A percentile compares a stretch with the other conserved stretches of the same genome.
Conservation (phyloP, 2,329 filamentous ascomycete species). For the Aquanectria penicillioides region DNA sequence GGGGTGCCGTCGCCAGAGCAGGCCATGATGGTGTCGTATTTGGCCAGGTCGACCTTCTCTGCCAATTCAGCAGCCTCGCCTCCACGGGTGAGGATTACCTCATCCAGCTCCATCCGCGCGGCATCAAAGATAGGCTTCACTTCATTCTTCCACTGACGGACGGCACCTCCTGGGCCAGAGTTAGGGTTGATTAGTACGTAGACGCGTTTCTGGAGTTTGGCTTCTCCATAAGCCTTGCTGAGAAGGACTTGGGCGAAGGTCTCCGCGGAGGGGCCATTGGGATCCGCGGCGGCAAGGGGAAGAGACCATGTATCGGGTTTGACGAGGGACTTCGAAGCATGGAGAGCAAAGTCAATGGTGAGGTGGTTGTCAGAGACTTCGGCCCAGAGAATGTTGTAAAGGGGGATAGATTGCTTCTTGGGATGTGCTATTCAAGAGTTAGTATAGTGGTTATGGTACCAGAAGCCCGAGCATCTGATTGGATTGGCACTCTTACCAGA, state of each 20-base stretch:
- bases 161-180: constrained; percentile 82
- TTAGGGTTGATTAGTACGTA: constrained; percentile 93
- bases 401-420: constrained; percentile 65
- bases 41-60: constrained; percentile 78
- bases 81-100: constrained; percentile 74
- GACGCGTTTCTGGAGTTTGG: constrained; percentile 77
- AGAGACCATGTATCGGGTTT: constrained; percentile 66
- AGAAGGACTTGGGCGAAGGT: constrained; percentile 75
- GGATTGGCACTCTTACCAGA: constrained; percentile 24
- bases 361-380: constrained; percentile 70
- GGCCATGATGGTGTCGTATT: constrained; percentile 85
- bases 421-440: constrained; percentile 1
- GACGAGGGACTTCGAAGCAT: constrained; percentile 67
- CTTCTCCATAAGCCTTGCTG: constrained; percentile 73
- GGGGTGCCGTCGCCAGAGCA: constrained; percentile 93
- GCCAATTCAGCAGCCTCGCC: constrained; percentile 85
- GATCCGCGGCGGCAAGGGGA: constrained; percentile 52
- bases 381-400: constrained; percentile 88
- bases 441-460: background rate
- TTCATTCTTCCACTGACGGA: constrained; percentile 77
- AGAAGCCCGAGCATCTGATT: background rate
- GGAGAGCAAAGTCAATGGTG: constrained; percentile 77
- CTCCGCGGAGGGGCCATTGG: constrained; percentile 52
- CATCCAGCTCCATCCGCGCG: constrained; percentile 79
- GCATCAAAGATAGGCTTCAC: constrained; percentile 86